phyloP scores from a whole-genome alignment of 1,284 basidiomycete genomes.

The Thelephora terrestris region DNA sequence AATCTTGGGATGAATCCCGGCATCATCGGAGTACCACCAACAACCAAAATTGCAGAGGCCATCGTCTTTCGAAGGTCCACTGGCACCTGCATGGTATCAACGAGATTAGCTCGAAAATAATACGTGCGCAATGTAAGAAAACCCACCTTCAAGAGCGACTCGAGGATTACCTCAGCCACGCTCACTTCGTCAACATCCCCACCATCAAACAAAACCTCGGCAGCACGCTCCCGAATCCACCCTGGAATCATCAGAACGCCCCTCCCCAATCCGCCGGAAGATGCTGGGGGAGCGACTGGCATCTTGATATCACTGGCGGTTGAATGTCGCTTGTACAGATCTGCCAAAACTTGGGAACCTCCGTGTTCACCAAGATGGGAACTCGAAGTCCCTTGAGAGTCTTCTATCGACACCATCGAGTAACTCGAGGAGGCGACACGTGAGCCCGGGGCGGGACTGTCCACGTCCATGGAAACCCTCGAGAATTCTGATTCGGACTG shows the following conservation, averaged over 20 bases:
- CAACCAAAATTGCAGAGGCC: constrained; percentile 72
- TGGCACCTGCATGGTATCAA: constrained; percentile 50
- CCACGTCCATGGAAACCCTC: constrained; percentile 36
- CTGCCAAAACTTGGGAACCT: constrained; percentile 53
- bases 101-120: constrained; percentile 1
- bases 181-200: constrained; percentile 82
- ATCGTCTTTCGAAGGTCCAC: constrained; percentile 81
- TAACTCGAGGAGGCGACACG: constrained; percentile 50
- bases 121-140: constrained; percentile 3
- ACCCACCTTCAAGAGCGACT: constrained; percentile 65
- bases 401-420: constrained; percentile 32
- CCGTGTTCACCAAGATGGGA: constrained; percentile 28
- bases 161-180: constrained; percentile 72
- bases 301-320: constrained; percentile 63
- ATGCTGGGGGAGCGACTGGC: constrained; percentile 50
- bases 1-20: constrained; percentile 88
- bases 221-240: constrained; percentile 87
- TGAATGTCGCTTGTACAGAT: constrained; percentile 62
- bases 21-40: constrained; percentile 85
- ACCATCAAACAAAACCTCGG: constrained; percentile 85
- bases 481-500: constrained; percentile 60
- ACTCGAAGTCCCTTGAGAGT: neutral
- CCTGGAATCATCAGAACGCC: constrained; percentile 84
- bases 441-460: constrained; percentile 36
- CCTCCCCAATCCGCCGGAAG: constrained; percentile 61